Conservation (phyloP, 495 filamentous ascomycete genomes). For the Zalerion maritima region DNA sequence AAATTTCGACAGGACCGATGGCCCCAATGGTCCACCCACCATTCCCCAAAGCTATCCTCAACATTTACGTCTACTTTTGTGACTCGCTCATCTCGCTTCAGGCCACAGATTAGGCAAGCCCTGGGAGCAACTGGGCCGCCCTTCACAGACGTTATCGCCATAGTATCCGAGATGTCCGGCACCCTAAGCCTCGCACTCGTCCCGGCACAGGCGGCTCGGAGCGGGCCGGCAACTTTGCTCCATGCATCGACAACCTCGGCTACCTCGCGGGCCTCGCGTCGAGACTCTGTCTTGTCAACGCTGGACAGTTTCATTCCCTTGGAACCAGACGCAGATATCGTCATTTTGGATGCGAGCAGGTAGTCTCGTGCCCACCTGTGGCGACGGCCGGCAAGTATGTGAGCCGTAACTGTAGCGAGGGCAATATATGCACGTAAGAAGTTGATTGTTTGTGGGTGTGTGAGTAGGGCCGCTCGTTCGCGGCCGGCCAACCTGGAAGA, state of each 20-base stretch:
- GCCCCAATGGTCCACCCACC: constrained; percentile 89
- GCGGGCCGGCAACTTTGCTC: neutral
- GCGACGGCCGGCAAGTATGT: constrained; percentile 73
- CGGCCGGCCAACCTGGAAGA: constrained; percentile 34
- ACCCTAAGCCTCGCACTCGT: constrained; percentile 30
- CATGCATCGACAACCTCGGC: too few species aligned
- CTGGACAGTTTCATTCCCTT: constrained; percentile 85
- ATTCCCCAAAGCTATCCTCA: constrained; percentile 84
- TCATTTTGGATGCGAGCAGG: constrained; percentile 74
- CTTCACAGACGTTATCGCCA: constrained; percentile 44
- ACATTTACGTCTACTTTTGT: constrained; percentile 58
- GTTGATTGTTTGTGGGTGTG: constrained; percentile 35
- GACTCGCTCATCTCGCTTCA: constrained; percentile 76
- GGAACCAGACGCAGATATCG: constrained; percentile 54
- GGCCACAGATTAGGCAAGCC: constrained; percentile 75
- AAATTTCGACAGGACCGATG: constrained; percentile 69
- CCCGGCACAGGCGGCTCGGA: constrained; percentile 35
- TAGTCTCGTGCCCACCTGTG: constrained; percentile 81
- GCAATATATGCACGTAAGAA: constrained; percentile 41
- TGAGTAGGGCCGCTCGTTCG: constrained; percentile 41
- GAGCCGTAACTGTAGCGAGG: constrained; percentile 52
- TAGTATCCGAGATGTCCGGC: constrained; percentile 51
- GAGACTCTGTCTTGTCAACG: constrained; percentile 61
- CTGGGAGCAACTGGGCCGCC: constrained; percentile 55
- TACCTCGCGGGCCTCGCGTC: constrained; percentile 50